phyloP scores from a whole-genome alignment of 257 asterid species.

The Mitragyna speciosa region DNA sequence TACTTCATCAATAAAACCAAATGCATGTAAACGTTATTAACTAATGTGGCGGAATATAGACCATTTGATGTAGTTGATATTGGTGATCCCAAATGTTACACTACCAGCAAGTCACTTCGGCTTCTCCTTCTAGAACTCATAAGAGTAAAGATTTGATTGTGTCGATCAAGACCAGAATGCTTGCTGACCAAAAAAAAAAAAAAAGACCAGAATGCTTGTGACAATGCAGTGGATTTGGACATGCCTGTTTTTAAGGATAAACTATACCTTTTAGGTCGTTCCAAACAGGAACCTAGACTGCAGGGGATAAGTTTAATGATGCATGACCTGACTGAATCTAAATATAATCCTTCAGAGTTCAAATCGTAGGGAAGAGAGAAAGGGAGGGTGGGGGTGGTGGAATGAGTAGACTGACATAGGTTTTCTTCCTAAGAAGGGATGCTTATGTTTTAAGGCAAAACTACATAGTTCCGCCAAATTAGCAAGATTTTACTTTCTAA shows the following conservation, averaged over 20 bases:
- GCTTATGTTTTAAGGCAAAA: conserved; percentile 32
- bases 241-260: neutral
- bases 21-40: too few relatives aligned
- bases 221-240: neutral
- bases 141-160: neutral
- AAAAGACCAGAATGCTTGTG: neutral
- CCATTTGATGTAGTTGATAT: neutral
- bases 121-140: neutral
- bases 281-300: too few relatives aligned
- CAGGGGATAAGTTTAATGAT: neutral
- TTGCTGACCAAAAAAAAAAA: too few relatives aligned
- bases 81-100: neutral
- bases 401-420: neutral
- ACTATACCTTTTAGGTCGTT: neutral
- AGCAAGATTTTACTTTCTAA: conserved; percentile 11
- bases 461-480: conserved; percentile 10
- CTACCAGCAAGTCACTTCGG: neutral
- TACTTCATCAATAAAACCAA: too few relatives aligned
- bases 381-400: neutral
- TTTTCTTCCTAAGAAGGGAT: neutral
- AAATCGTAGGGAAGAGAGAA: neutral
- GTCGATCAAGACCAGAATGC: neutral
- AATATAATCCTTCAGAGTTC: neutral
- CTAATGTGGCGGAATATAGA: too few relatives aligned
- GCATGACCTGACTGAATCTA: too few relatives aligned